Evolutionary conservation across 1,284 basidiomycete genomes (phyloP).

Genomic region (Naganishia liquefaciens): DNA sequence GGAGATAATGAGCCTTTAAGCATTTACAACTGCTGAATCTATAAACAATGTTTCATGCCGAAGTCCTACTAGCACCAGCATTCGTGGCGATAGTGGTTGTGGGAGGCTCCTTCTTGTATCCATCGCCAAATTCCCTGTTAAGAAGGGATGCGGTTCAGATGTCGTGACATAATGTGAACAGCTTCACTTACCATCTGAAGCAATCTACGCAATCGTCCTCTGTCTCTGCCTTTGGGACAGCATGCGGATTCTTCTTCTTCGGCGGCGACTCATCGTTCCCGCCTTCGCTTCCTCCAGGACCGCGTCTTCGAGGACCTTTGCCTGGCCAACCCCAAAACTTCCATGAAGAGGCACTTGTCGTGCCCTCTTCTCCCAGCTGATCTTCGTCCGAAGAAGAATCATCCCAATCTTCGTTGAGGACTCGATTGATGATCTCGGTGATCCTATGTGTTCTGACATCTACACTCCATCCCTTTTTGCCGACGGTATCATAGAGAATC

Average conservation of each 20-base stretch:
- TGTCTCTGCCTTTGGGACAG: constrained; percentile 48
- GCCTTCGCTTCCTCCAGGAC: constrained; percentile 36
- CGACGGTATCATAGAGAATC: constrained; percentile 85
- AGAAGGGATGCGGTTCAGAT: background rate
- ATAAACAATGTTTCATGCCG: background rate
- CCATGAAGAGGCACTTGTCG: constrained; percentile 28
- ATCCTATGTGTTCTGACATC: constrained; percentile 79
- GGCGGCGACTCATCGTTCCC: constrained; percentile 19
- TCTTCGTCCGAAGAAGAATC: constrained; percentile 44
- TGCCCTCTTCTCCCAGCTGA: background rate
- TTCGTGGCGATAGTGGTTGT: constrained; percentile 33
- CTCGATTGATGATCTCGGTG: constrained; percentile 68
- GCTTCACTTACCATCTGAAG: constrained; percentile 49
- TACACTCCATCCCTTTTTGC: constrained; percentile 75
- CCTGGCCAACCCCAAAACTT: constrained; percentile 46
- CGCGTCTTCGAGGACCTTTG: constrained; percentile 38
- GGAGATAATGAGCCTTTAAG: background rate
- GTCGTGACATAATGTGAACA: background rate
- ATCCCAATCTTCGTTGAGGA: constrained; percentile 78
- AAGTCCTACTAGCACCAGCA: constrained; percentile 3
- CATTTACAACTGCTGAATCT: constrained; percentile 11
- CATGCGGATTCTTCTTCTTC: constrained; percentile 48
- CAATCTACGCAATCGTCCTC: constrained; percentile 54
- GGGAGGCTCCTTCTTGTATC: constrained; percentile 40
- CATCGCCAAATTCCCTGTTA: constrained; percentile 48